Conservation (phyloP, 1,284 basidiomycete genomes). For the Erythrobasidium hasegawianum region DNA sequence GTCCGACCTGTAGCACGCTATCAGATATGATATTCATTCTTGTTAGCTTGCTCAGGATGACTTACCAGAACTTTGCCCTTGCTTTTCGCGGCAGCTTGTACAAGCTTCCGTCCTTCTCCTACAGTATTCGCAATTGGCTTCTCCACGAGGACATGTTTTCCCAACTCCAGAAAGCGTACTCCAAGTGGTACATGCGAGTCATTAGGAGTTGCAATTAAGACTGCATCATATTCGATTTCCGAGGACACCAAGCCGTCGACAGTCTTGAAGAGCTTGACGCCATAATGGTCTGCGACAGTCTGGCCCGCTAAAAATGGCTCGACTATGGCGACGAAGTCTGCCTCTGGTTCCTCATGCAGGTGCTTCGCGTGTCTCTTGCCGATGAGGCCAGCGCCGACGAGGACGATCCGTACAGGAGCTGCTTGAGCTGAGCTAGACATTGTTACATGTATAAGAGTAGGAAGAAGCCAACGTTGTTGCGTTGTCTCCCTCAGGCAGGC, state of each 20-base stretch:
- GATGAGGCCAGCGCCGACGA: conserved; percentile 39
- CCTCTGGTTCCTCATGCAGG: conserved; percentile 29
- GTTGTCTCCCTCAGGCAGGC: too few relatives aligned
- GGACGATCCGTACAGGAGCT: not conserved
- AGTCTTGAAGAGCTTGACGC: conserved; percentile 26
- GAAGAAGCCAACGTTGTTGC: too few relatives aligned
- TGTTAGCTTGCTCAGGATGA: too few relatives aligned
- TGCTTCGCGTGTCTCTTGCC: conserved; percentile 39
- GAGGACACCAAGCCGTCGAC: conserved; percentile 34
- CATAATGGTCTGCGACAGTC: conserved; percentile 16
- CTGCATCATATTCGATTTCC: conserved; percentile 32
- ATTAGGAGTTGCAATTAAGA: conserved; percentile 41
- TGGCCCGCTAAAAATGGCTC: conserved; percentile 38
- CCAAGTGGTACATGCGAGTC: conserved; percentile 39
- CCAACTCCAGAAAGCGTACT: conserved; percentile 32
- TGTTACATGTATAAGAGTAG: too few relatives aligned
- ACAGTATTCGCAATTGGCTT: conserved; percentile 39
- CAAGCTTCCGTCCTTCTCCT: conserved; percentile 20
- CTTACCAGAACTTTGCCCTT: conserved; percentile 23
- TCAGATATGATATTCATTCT: too few relatives aligned
- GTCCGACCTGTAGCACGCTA: conserved; percentile 31
- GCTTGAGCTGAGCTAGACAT: too few relatives aligned
- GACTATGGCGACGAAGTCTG: conserved; percentile 37
- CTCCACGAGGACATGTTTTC: conserved; percentile 41
- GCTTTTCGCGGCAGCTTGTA: conserved; percentile 15